Conservation (phyloP, 2,329 filamentous ascomycete genomes). For the Lachnellula hyalina region DNA sequence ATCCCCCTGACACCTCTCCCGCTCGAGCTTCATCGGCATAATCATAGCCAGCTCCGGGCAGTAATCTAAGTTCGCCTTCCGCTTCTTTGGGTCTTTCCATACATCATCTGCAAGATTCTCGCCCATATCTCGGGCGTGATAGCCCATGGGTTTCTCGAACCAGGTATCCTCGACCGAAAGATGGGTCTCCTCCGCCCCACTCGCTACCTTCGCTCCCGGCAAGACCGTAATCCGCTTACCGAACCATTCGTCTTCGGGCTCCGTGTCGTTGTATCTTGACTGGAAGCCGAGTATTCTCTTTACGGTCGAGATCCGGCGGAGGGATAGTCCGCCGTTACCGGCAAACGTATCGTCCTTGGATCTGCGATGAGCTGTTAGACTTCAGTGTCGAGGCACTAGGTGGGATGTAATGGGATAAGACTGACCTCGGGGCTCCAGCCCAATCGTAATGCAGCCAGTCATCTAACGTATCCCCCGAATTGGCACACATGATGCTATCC, state of each 20-base stretch:
- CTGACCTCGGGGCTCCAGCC: conserved; percentile 47
- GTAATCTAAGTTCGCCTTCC: conserved; percentile 47
- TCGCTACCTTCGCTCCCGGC: conserved; percentile 44
- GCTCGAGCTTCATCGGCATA: conserved; percentile 51
- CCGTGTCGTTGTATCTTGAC: conserved; percentile 43
- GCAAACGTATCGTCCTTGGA: conserved; percentile 40
- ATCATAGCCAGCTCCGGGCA: conserved; percentile 52
- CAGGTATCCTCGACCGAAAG: conserved; percentile 47
- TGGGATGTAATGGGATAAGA: not conserved
- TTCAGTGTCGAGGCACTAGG: not conserved
- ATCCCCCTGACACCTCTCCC: conserved; percentile 38
- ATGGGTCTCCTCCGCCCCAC: conserved; percentile 33
- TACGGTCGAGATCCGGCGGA: conserved; percentile 49
- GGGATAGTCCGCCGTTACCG: conserved; percentile 49
- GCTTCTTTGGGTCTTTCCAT: conserved; percentile 41
- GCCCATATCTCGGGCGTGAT: conserved; percentile 44
- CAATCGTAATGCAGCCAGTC: conserved; percentile 51
- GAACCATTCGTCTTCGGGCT: conserved; percentile 53
- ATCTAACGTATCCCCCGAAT: conserved; percentile 45
- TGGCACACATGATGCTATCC: conserved; percentile 53
- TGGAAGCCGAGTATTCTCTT: conserved; percentile 44
- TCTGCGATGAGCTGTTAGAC: conserved; percentile 25
- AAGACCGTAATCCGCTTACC: conserved; percentile 42
- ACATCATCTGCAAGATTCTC: conserved; percentile 37
- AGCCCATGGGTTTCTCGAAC: conserved; percentile 48